These are phyloP conservation scores for Tulasnella sp. DNA, from an alignment of 768 basidiomycete genomes.

Conservation along the genomic window DNA sequence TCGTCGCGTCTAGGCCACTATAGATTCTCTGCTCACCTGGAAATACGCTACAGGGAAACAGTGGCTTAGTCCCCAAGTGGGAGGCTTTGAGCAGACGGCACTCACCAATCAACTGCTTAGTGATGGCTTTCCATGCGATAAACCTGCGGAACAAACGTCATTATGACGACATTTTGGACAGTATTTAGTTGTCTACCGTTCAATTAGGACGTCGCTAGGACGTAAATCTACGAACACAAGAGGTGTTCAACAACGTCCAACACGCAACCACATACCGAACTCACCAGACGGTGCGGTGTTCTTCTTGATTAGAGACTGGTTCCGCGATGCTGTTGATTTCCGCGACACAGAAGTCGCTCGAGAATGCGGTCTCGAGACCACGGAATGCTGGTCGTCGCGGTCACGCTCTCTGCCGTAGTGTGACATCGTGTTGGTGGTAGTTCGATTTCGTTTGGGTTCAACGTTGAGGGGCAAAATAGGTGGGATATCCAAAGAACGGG, in stretches of 20 bases:
- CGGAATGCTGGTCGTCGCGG: conserved; percentile 13
- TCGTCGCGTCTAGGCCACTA: background rate
- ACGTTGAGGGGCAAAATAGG: background rate
- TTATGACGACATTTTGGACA: background rate
- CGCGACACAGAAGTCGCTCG: conserved; percentile 63
- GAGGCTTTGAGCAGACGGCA: background rate
- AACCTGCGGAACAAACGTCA: conserved; percentile 34
- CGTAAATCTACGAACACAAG: conserved; percentile 43
- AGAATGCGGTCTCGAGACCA: conserved; percentile 28
- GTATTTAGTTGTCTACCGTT: conserved; percentile 31
- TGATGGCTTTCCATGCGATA: conserved; percentile 89
- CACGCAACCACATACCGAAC: background rate
- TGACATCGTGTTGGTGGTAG: conserved; percentile 4
- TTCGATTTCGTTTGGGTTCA: background rate
- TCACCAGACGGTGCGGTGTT: conserved; percentile 61
- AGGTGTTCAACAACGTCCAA: background rate
- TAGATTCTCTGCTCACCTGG: background rate
- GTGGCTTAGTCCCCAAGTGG: background rate
- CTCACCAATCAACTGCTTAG: conserved; percentile 73
- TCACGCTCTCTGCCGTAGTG: conserved; percentile 12
- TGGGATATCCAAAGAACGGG: background rate
- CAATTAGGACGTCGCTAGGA: conserved; percentile 92
- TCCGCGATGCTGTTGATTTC: conserved; percentile 58
- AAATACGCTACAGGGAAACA: background rate
- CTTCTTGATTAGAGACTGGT: conserved; percentile 86